phyloP scores from a whole-genome alignment of 768 basidiomycete genomes.

The Tremella mesenterica region DNA sequence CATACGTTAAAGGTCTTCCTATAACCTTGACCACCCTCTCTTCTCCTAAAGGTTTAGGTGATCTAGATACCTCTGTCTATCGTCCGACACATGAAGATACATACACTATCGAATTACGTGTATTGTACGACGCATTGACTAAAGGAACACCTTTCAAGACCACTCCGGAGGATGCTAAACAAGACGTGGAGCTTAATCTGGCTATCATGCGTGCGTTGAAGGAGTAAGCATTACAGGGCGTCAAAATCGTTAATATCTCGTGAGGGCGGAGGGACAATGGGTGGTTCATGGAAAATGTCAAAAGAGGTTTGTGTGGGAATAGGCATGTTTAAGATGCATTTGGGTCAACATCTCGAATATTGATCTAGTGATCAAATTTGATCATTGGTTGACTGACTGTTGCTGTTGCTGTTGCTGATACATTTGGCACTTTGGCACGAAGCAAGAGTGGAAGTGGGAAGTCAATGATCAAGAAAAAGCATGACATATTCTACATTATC shows the following conservation, averaged over 20 bases:
- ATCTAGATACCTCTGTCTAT: constrained; percentile 20
- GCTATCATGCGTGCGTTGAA: constrained; percentile 37
- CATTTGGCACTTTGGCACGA: no score
- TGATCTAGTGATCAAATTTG: no score
- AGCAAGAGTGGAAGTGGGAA: not conserved
- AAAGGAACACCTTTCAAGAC: constrained; percentile 23
- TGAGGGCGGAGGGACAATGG: no score
- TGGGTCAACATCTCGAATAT: no score
- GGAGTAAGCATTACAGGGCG: no score
- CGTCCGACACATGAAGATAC: constrained; percentile 36
- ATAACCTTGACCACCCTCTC: constrained; percentile 23
- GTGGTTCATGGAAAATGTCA: no score
- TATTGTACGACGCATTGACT: constrained; percentile 17
- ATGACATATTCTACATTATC: not conserved
- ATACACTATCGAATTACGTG: constrained; percentile 37
- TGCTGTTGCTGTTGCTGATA: no score
- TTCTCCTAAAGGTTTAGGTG: constrained; percentile 10
- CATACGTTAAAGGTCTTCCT: constrained; percentile 40
- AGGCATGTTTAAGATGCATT: no score
- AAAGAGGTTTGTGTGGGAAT: no score
- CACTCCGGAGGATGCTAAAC: constrained; percentile 24
- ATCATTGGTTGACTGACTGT: no score
- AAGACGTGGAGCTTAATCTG: constrained; percentile 30
- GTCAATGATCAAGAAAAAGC: not conserved
- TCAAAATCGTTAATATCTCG: no score